Evolutionary conservation across 2,329 filamentous ascomycete genomes (phyloP).

Genomic region (Neonectria faginata): DNA sequence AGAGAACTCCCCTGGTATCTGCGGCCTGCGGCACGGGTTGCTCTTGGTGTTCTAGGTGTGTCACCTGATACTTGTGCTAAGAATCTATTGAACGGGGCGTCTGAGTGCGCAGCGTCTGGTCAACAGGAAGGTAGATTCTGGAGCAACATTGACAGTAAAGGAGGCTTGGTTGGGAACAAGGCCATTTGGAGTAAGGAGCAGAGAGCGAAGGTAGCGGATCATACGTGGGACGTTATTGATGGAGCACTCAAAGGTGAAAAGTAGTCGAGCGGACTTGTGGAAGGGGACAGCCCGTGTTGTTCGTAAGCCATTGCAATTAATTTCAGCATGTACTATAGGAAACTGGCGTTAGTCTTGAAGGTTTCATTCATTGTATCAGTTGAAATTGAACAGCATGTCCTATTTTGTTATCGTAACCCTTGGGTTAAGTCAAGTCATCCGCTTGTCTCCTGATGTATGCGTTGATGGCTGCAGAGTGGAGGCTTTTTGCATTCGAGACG

Average conservation of each 20-base stretch:
- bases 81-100: constrained; percentile 42
- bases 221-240: constrained; percentile 50
- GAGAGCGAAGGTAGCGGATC: constrained; percentile 43
- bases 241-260: constrained; percentile 20
- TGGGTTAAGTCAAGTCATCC: too few species aligned
- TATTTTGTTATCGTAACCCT: too few species aligned
- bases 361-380: too few species aligned
- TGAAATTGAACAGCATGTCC: too few species aligned
- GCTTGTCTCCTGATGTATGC: too few species aligned
- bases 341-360: too few species aligned
- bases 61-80: constrained; percentile 46
- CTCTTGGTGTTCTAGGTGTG: constrained; percentile 35
- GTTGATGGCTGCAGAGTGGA: too few species aligned
- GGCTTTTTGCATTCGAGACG: too few species aligned
- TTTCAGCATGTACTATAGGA: neutral
- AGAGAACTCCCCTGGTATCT: constrained; percentile 49
- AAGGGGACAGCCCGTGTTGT: neutral
- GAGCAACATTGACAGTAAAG: constrained; percentile 48
- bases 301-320: too few species aligned
- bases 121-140: constrained; percentile 42
- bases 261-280: neutral
- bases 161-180: constrained; percentile 43
- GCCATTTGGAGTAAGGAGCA: constrained; percentile 45
- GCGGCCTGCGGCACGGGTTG: constrained; percentile 25
- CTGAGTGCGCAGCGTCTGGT: constrained; percentile 21